Evolutionary conservation across 805 yeast species (phyloP).

Genomic region (Candida ascalaphidarum): DNA sequence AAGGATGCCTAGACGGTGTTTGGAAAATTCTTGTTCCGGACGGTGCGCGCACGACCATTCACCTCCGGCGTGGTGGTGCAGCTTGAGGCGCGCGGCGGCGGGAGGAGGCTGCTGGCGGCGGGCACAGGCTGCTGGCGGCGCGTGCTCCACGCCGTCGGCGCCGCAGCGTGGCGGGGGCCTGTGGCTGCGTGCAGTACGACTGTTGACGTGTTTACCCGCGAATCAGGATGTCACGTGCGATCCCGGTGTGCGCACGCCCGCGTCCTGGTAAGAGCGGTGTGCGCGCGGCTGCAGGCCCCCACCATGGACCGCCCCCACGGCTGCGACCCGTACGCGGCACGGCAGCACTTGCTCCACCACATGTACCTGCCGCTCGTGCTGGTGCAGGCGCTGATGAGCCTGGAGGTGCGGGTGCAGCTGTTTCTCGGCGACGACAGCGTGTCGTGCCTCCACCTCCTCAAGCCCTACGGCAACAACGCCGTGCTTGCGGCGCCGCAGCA

Average conservation of each 20-base stretch:
- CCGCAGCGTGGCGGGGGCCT: no score
- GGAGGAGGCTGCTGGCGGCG: no score
- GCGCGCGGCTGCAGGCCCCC: neutral
- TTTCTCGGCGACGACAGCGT: slow-evolving; percentile 26
- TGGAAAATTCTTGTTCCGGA: no score
- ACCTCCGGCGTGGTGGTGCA: no score
- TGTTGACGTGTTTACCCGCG: no score
- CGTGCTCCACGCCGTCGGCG: no score
- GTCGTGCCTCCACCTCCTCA: slow-evolving; percentile 39
- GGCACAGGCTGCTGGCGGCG: no score
- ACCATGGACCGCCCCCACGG: slow-evolving; percentile 8
- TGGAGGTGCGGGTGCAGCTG: slow-evolving; percentile 34
- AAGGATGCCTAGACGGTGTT: no score
- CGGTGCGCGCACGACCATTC: no score
- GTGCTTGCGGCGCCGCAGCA: slow-evolving; percentile 31
- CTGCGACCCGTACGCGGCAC: slow-evolving; percentile 27
- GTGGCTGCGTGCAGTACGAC: no score
- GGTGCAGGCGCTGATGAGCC: slow-evolving; percentile 37
- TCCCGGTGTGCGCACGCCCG: neutral
- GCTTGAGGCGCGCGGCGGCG: no score
- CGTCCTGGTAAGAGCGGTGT: neutral
- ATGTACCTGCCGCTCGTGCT: slow-evolving; percentile 47
- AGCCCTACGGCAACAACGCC: slow-evolving; percentile 49
- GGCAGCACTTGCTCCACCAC: slow-evolving; percentile 35
- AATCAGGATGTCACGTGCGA: no score